Conservation (phyloP, 768 basidiomycete species). For the Mycena polygramma region DNA sequence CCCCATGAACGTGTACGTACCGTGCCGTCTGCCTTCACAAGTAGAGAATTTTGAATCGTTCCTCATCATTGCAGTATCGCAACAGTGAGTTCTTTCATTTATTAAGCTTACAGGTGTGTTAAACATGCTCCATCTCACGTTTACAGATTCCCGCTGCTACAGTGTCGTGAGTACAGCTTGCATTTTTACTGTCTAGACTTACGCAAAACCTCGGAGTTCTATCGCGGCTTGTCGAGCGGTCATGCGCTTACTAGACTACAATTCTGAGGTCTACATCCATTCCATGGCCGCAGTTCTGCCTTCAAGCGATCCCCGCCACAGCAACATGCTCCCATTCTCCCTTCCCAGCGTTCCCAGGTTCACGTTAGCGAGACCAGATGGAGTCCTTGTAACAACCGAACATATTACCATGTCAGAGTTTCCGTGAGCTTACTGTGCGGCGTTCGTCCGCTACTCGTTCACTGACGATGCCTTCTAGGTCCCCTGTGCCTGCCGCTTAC, state of each 20-base stretch:
- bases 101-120: slow-evolving; percentile 24
- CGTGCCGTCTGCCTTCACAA: not conserved
- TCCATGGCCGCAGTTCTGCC: slow-evolving; percentile 57
- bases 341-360: slow-evolving; percentile 46
- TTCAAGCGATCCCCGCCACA: slow-evolving; percentile 49
- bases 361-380: slow-evolving; percentile 52
- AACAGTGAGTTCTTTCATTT: slow-evolving; percentile 54
- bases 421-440: slow-evolving; percentile 48
- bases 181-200: slow-evolving; percentile 24
- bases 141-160: slow-evolving; percentile 73
- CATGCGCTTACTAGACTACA: slow-evolving; percentile 73
- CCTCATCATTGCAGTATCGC: slow-evolving; percentile 57
- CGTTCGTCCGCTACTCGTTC: not conserved
- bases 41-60: slow-evolving; percentile 8
- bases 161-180: slow-evolving; percentile 60
- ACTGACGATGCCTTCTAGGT: not conserved
- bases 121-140: not conserved
- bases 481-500: slow-evolving; percentile 14
- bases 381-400: slow-evolving; percentile 69
- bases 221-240: slow-evolving; percentile 80
- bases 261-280: slow-evolving; percentile 60
- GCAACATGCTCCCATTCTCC: slow-evolving; percentile 43
- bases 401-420: slow-evolving; percentile 73
- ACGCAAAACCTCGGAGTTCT: slow-evolving; percentile 48
- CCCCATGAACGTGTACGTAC: slow-evolving; percentile 72